These are phyloP conservation scores for Termitomyces eurrhizus DNA, from an alignment of 768 basidiomycete species.

Conservation along the genomic window DNA sequence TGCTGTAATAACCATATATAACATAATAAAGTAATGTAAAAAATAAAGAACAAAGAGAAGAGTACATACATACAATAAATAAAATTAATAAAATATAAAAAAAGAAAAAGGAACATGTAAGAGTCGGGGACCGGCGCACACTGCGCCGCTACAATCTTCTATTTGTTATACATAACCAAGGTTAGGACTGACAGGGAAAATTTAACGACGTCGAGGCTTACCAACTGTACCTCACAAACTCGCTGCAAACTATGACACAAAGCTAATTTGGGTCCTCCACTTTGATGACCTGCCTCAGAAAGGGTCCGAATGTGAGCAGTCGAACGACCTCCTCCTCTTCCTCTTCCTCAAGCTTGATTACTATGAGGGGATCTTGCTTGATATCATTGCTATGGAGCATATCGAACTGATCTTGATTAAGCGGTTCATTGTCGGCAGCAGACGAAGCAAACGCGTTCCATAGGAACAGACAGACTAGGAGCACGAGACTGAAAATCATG, in stretches of 20 bases:
- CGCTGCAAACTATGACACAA: background rate
- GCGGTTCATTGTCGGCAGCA: background rate
- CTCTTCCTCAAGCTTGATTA: background rate
- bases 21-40: too few relatives aligned
- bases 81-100: too few relatives aligned
- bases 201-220: background rate
- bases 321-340: background rate
- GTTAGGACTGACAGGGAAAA: background rate
- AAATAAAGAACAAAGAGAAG: too few relatives aligned
- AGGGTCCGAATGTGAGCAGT: background rate
- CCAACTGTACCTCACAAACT: background rate
- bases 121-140: too few relatives aligned
- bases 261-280: background rate
- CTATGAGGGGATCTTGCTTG: background rate
- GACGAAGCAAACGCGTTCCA: background rate
- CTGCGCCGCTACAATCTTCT: too few relatives aligned
- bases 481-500: background rate
- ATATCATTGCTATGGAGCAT: background rate
- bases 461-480: background rate
- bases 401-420: background rate
- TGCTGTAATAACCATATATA: too few relatives aligned
- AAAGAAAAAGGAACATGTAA: too few relatives aligned
- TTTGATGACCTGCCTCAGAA: background rate
- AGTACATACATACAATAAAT: too few relatives aligned
- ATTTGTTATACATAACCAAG: too few relatives aligned